Percentiles rank a stretch among this genome's conserved stretches.
Evolutionary conservation across 352 stramenopile species (phyloP).

Genomic region (Pythium oligandrum): DNA sequence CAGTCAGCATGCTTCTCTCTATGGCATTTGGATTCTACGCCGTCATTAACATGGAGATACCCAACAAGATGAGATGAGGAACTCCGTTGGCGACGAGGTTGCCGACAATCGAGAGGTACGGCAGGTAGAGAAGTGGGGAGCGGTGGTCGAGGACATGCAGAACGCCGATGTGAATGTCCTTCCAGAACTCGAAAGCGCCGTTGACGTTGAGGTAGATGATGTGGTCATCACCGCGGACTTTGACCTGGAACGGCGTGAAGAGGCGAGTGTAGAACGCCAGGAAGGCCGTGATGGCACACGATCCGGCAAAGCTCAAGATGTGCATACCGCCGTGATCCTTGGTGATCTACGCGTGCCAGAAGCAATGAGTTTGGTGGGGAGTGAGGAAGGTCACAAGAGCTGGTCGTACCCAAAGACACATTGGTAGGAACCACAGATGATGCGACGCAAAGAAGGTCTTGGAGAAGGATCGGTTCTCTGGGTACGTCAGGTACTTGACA

Average conservation of each 20-base stretch:
- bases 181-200: constrained; percentile 80
- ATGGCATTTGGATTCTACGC: no score
- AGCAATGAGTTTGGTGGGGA: no score
- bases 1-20: no score
- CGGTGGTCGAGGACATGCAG: constrained; percentile 75
- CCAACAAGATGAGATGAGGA: constrained; percentile 63
- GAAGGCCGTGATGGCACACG: constrained; percentile 52
- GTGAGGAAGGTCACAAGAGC: not conserved
- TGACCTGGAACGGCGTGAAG: constrained; percentile 65
- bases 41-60: constrained; percentile 48
- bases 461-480: constrained; percentile 73
- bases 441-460: constrained; percentile 82
- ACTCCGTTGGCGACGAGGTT: constrained; percentile 70
- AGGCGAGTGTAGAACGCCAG: constrained; percentile 51
- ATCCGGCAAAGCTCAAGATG: constrained; percentile 53
- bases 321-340: constrained; percentile 70
- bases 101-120: constrained; percentile 55
- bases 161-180: constrained; percentile 65
- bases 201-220: constrained; percentile 82
- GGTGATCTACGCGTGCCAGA: constrained; percentile 35
- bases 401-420: constrained; percentile 67
- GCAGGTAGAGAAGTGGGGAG: constrained; percentile 61
- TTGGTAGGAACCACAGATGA: constrained; percentile 76
- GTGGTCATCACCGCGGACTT: constrained; percentile 51
- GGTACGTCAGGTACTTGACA: constrained; percentile 87